Percentiles rank a stretch among this genome's conserved stretches.
phyloP scores from a whole-genome alignment of 169 alveolate genomes.

The Neospora caninum region DNA sequence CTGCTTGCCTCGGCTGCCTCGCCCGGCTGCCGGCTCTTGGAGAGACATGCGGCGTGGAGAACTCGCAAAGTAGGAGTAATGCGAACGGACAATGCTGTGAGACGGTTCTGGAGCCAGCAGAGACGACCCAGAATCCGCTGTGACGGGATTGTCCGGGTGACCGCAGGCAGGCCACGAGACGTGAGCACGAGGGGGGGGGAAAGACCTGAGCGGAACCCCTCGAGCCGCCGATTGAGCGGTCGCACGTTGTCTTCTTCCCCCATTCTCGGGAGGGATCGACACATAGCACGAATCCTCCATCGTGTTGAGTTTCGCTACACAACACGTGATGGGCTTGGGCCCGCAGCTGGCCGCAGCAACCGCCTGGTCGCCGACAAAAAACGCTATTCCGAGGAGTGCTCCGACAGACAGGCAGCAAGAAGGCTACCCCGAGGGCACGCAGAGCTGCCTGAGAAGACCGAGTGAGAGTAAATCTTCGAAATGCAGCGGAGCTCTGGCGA shows the following conservation, averaged over 20 bases:
- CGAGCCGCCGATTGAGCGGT: not conserved
- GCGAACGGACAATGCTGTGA: conserved; percentile 11
- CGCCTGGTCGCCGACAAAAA: too few relatives aligned
- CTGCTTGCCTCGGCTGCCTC: not conserved
- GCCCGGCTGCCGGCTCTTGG: not conserved
- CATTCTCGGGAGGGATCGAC: not conserved
- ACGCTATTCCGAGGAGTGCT: too few relatives aligned
- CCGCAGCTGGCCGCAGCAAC: too few relatives aligned
- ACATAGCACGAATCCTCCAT: not conserved
- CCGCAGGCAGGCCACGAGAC: not conserved
- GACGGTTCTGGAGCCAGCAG: not conserved
- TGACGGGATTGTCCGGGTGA: not conserved
- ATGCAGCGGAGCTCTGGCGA: too few relatives aligned
- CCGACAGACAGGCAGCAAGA: too few relatives aligned
- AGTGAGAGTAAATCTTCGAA: too few relatives aligned
- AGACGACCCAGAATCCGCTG: not conserved
- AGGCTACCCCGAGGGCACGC: too few relatives aligned
- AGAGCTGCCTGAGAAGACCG: too few relatives aligned
- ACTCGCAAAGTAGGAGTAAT: conserved; percentile 24
- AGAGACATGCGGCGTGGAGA: conserved; percentile 34
- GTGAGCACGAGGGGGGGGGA: not conserved
- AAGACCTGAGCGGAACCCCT: not conserved
- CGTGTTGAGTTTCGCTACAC: not conserved
- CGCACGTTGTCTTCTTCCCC: not conserved
- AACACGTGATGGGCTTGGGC: too few relatives aligned